Evolutionary conservation across 2,329 filamentous ascomycete genomes (phyloP).

Genomic region (Calonectria leucothoes): DNA sequence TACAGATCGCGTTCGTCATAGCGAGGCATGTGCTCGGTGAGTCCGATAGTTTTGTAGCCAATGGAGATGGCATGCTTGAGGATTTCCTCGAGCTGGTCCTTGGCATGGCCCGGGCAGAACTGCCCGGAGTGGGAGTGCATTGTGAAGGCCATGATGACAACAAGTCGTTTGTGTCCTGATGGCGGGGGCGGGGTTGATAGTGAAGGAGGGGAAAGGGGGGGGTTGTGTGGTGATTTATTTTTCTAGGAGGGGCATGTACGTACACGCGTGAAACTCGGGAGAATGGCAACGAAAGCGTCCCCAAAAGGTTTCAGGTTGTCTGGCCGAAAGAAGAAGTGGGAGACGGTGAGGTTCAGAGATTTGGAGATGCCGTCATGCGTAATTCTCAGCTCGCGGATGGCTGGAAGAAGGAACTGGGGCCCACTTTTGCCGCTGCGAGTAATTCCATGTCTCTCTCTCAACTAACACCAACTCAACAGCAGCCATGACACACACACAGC

Average conservation of each 20-base stretch:
- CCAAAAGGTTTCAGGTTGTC: not conserved
- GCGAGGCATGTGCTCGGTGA: slow-evolving; percentile 97
- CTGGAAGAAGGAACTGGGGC: not conserved
- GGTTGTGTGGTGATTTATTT: no score
- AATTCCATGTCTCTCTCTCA: not conserved
- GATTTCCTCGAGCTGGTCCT: slow-evolving; percentile 85
- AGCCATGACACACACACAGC: not conserved
- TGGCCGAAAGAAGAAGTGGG: not conserved
- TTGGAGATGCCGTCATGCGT: not conserved
- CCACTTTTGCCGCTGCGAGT: slow-evolving; percentile 9
- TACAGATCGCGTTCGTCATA: slow-evolving; percentile 81
- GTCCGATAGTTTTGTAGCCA: slow-evolving; percentile 83
- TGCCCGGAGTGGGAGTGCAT: slow-evolving; percentile 99
- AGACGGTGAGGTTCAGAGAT: not conserved
- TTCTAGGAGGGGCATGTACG: no score
- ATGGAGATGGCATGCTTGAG: slow-evolving; percentile 81
- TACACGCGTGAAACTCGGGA: no score
- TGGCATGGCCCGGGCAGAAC: slow-evolving; percentile 92
- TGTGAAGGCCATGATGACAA: slow-evolving; percentile 88
- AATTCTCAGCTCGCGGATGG: slow-evolving; percentile 2
- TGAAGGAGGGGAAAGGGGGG: not conserved
- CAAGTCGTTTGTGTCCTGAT: not conserved
- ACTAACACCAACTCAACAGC: not conserved
- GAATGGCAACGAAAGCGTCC: not conserved
- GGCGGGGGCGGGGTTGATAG: not conserved